A percentile compares a stretch with the other conserved stretches of the same genome.
Evolutionary conservation across 139 green algal genomes (phyloP).

Genomic region (Asterochloris sp.): DNA sequence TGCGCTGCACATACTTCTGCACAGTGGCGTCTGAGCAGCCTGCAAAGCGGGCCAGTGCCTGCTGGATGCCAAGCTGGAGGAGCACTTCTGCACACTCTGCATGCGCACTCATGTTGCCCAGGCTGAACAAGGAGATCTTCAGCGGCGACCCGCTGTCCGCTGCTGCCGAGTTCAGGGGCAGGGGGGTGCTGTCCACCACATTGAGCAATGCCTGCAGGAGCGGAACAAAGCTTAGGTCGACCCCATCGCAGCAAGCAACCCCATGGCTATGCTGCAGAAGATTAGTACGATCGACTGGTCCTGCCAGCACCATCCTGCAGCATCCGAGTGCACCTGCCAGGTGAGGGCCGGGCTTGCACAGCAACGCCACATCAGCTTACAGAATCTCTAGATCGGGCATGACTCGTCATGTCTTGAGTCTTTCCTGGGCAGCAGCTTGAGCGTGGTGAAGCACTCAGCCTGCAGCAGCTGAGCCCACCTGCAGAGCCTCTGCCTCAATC

Average conservation of each 20-base stretch:
- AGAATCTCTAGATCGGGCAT: background rate
- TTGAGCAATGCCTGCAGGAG: conserved; percentile 8
- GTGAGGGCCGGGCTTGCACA: background rate
- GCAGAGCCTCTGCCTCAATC: conserved; percentile 56
- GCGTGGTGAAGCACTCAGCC: background rate
- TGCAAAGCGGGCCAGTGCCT: conserved; percentile 38
- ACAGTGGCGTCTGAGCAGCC: conserved; percentile 36
- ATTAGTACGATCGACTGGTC: background rate
- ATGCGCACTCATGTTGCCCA: conserved; percentile 89
- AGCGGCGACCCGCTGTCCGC: conserved; percentile 47
- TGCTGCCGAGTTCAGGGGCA: background rate
- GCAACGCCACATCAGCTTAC: background rate
- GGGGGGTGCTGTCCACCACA: background rate
- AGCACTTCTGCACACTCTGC: conserved; percentile 49
- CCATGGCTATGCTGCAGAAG: background rate
- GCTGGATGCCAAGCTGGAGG: conserved; percentile 35
- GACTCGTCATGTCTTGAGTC: background rate
- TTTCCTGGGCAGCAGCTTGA: background rate
- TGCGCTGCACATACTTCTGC: conserved; percentile 63
- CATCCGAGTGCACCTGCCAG: background rate
- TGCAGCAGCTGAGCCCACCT: conserved; percentile 15
- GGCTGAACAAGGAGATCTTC: conserved; percentile 89
- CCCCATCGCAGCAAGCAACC: background rate
- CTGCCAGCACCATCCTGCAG: background rate
- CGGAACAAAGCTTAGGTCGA: background rate